Evolutionary conservation across 2,329 filamentous ascomycete species (phyloP).

Genomic region (Alternaria atra): DNA sequence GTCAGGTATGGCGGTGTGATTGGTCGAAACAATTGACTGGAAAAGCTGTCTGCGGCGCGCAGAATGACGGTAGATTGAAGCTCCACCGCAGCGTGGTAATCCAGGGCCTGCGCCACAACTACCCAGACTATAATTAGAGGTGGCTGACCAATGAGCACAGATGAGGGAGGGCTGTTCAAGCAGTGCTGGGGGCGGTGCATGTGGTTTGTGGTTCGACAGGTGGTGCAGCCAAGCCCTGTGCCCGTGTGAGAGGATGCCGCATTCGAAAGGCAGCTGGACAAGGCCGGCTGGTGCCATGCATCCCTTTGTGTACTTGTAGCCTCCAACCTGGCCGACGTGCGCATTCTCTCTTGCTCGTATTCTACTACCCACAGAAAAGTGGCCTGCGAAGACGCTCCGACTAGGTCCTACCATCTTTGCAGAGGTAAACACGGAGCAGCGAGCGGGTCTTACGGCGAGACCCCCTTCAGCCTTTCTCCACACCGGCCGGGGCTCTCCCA

Average conservation of each 20-base stretch:
- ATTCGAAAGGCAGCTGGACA: background rate
- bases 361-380: background rate
- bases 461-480: constrained; percentile 27
- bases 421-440: constrained; percentile 12
- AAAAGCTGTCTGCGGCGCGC: constrained; percentile 3
- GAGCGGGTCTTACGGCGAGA: constrained; percentile 14
- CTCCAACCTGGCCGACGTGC: background rate
- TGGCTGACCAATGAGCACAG: constrained; percentile 1
- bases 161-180: background rate
- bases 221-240: background rate
- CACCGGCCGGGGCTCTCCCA: constrained; percentile 16
- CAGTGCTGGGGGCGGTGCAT: constrained; percentile 6
- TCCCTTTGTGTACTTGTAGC: background rate
- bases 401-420: background rate
- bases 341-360: background rate
- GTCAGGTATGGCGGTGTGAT: background rate
- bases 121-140: background rate
- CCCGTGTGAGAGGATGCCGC: background rate
- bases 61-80: constrained; percentile 17
- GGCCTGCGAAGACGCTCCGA: constrained; percentile 6
- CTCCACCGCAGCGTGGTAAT: background rate
- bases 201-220: background rate
- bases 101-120: constrained; percentile 15
- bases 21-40: background rate
- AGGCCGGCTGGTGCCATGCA: background rate